A percentile compares a stretch with the other conserved stretches of the same genome.
These are phyloP conservation scores for Lobosporangium transversale DNA, from an alignment of 192 early-diverging fungal genomes.

Conservation along the genomic window DNA sequence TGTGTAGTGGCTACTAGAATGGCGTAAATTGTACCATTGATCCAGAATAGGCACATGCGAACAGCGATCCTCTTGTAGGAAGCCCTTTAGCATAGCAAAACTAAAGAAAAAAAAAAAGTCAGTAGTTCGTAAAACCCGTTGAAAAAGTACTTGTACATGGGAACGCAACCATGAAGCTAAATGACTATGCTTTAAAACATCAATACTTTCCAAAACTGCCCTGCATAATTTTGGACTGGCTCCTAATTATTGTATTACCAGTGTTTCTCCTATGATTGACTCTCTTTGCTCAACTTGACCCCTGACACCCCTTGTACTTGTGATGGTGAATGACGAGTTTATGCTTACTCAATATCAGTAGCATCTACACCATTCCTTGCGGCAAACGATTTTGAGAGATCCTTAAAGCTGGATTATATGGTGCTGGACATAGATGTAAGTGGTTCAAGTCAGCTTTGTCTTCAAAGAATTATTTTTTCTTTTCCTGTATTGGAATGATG, in stretches of 20 bases:
- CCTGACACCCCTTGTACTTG: conserved; percentile 30
- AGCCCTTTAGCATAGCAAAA: conserved; percentile 83
- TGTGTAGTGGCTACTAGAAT: conserved; percentile 78
- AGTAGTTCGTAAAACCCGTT: too few relatives aligned
- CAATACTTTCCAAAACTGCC: background rate
- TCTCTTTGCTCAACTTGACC: conserved; percentile 22
- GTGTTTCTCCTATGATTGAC: conserved; percentile 42
- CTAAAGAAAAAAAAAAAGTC: conserved; percentile 47
- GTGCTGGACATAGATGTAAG: conserved; percentile 56
- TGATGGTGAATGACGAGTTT: too few relatives aligned
- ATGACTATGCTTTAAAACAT: conserved; percentile 13
- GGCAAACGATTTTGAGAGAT: conserved; percentile 55
- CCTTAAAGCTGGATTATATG: conserved; percentile 55
- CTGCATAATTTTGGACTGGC: conserved; percentile 12
- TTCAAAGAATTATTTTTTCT: background rate
- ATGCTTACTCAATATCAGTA: too few relatives aligned
- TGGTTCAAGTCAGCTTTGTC: too few relatives aligned
- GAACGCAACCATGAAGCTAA: conserved; percentile 62
- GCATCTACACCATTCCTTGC: conserved; percentile 29
- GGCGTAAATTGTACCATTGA: conserved; percentile 89
- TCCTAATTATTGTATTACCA: conserved; percentile 27
- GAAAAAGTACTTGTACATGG: too few relatives aligned
- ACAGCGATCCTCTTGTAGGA: conserved; percentile 79
- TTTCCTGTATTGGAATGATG: conserved; percentile 8
- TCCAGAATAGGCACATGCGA: conserved; percentile 81